Evolutionary conservation across 2,329 filamentous ascomycete species (phyloP).

Genomic region (Neopestalotiopsis sp.): DNA sequence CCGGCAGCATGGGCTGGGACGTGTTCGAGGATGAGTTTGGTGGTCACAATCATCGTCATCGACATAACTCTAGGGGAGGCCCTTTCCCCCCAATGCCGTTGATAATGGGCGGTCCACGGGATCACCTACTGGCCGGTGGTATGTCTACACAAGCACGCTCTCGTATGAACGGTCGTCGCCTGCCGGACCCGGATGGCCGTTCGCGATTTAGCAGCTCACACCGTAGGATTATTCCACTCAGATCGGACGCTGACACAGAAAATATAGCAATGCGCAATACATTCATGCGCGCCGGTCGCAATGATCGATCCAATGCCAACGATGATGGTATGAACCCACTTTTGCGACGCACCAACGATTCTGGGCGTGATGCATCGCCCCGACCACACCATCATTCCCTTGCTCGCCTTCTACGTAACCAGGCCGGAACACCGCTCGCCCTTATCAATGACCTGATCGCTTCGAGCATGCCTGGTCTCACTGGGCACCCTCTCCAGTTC

Average conservation of each 20-base stretch:
- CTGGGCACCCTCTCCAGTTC: constrained; percentile 61
- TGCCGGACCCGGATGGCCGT: too few relatives aligned
- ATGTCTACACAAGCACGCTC: constrained; percentile 24
- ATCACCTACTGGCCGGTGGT: constrained; percentile 34
- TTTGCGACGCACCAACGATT: constrained; percentile 66
- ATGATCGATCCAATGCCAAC: constrained; percentile 59
- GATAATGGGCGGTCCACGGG: constrained; percentile 36
- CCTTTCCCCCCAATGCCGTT: constrained; percentile 59
- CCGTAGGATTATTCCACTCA: too few relatives aligned
- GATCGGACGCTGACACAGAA: not conserved
- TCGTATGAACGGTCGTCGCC: not conserved
- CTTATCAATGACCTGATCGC: constrained; percentile 63
- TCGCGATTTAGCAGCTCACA: not conserved
- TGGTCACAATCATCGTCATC: constrained; percentile 55
- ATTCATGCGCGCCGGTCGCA: constrained; percentile 58
- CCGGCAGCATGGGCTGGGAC: constrained; percentile 62
- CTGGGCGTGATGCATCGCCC: constrained; percentile 51
- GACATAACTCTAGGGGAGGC: constrained; percentile 55
- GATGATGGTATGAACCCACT: constrained; percentile 90
- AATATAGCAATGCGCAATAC: constrained; percentile 37
- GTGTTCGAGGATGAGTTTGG: constrained; percentile 54
- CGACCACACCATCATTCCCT: constrained; percentile 56
- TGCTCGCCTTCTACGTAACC: constrained; percentile 56
- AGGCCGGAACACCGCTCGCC: constrained; percentile 57
- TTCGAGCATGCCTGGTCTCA: constrained; percentile 50